Evolutionary conservation across 2,329 filamentous ascomycete species (phyloP), one percentile per base, ranked within the genome.

Genomic region (Xylariaceae sp.): DNA sequence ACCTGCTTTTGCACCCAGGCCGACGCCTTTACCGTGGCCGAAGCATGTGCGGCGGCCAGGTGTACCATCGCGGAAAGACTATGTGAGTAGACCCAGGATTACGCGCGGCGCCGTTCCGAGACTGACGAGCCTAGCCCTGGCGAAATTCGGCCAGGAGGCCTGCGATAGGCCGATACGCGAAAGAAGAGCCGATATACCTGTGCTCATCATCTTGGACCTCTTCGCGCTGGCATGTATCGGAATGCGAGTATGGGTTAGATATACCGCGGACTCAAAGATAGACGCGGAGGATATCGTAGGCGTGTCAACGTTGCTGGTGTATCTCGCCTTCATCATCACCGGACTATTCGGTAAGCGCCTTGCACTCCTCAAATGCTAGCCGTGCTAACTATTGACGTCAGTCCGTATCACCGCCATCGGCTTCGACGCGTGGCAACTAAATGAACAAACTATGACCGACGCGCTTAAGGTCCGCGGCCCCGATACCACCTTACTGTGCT

Each of bases 11-110:
- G 67, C 60, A 65, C 53, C 10, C 48, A 59, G 56, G 58, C 57
- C 42, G 20, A 48, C 52, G 53, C 57, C n/a, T 51, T 32, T n/a
- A 10, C 18, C 9, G 45, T 40, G 6, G 42, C 55, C 12, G 40
- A 47, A 12, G 44, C 73, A 44, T 75, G 80, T 10, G 79, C 68
- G 41, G 66, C 66, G 19, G 29, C 16, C 10, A 56, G 20, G 1
- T 58, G 58, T 42, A 54, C 54, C 10, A 42, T 58, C n/a, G n/a
- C 50, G 12, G 48, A 60, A 14, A 26, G 42, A 19, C 40, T 54
- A 3, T 7, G 54, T 50, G 44, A 23, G 52, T 52, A 37, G 14
- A 14, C n/a, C 12, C 32, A 37, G 3, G 32, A 7, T 37, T 12
- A 3, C 14, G 7, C 5, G 14, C 32, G 32, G 32, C 32, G 32